These are phyloP conservation scores for Saccharomycopsis oosterbeekiorum DNA, from an alignment of 805 yeast genomes.

Conservation along the genomic window DNA sequence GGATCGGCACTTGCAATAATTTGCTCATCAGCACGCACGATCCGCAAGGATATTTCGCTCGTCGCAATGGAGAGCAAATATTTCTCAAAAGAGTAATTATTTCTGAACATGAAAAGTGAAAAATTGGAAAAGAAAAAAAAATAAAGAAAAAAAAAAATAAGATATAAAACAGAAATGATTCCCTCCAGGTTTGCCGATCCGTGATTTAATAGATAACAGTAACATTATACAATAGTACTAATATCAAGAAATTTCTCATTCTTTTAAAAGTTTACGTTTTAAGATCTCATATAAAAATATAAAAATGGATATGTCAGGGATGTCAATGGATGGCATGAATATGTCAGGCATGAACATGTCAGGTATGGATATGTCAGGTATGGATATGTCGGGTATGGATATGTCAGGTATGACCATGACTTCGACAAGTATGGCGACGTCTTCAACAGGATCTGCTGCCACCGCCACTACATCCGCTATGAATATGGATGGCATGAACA, in stretches of 20 bases:
- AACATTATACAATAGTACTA: no score
- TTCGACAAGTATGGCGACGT: constrained; percentile 16
- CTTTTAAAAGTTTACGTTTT: no score
- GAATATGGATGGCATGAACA: constrained; percentile 16
- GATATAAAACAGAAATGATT: background rate
- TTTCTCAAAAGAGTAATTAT: background rate
- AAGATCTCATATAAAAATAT: no score
- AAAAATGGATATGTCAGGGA: background rate
- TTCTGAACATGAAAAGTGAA: background rate
- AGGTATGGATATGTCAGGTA: background rate
- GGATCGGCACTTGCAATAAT: background rate
- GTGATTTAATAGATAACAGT: background rate
- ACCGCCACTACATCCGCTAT: constrained; percentile 18
- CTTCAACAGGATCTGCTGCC: constrained; percentile 17
- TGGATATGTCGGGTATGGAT: background rate
- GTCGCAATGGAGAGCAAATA: background rate
- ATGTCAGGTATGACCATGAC: background rate
- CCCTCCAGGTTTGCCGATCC: background rate
- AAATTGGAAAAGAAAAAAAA: background rate
- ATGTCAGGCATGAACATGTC: background rate
- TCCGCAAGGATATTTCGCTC: background rate
- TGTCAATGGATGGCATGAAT: background rate
- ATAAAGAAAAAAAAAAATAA: background rate
- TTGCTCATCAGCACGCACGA: background rate
- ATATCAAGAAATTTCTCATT: no score